Evolutionary conservation across 1,139 yeast genomes (phyloP), one percentile per base, ranked within the genome.

Genomic region (Kluyveromyces sp.): DNA sequence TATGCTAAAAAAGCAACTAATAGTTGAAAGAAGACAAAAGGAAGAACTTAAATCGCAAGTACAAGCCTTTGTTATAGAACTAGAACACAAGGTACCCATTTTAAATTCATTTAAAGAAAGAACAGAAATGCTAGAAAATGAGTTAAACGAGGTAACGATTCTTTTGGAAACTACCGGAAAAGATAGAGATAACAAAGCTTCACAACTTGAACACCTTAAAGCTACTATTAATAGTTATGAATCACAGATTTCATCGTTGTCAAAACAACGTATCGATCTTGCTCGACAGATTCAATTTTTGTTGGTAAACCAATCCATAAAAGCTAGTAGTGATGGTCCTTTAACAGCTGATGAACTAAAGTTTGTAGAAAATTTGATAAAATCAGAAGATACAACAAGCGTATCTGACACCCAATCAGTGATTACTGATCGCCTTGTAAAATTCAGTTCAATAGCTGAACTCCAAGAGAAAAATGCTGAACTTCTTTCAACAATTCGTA

Each of bases 81-180:
- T 92, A 53, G 95, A 89, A 60, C 74, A 78, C 28, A 83, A 85
- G 56, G 83, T 88, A 47, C 97, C 97, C 0, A 71, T 83, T 1
- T 74, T 90, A 43, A 76, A 84, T 66, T 83, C 79, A 52, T 86
- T 79, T 61, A 81, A 73, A 46, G 78, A 74, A 46, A 78, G 75
- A 49, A 74, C 76, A 34, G 59, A 65, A 7, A 63, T 71, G 15
- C 57, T 78, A 37, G 81, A 79, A 57, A 56, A 57, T 4, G 80
- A 78, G 50, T 64, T 81, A 65, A 75, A 70, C 59, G 80, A 73
- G 56, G 68, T 69, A 57, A 74, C 74, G 56, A 73, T 68, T 51
- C 58, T 73, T 38, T 57, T 79, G 27, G 81, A 78, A 49, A 63
- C 64, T 30, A 59, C 73, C 7, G 64, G 70, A 3, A 75, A 70